These are phyloP conservation scores for Backusella macrospora DNA, from an alignment of 192 early-diverging fungal genomes.

Conservation along the genomic window DNA sequence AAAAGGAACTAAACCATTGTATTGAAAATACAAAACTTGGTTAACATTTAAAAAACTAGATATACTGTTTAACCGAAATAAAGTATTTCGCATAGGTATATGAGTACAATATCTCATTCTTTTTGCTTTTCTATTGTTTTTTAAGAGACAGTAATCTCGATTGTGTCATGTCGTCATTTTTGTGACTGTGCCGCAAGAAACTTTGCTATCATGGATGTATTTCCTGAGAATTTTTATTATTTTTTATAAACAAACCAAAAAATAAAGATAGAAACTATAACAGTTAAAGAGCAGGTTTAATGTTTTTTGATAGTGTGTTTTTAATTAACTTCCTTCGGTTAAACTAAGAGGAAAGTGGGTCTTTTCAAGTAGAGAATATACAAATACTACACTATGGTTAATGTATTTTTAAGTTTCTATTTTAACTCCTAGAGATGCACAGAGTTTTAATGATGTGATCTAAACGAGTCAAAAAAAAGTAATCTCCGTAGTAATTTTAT, in stretches of 20 bases:
- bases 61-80: too few species aligned
- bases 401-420: background rate
- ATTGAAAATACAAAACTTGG: background rate
- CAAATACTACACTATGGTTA: too few species aligned
- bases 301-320: too few species aligned
- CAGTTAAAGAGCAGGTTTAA: too few species aligned
- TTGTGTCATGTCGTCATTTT: constrained; percentile 9
- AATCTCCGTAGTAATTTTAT: background rate
- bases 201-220: background rate
- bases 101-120: background rate
- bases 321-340: too few species aligned
- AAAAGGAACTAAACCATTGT: background rate
- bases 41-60: too few species aligned
- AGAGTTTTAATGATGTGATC: background rate
- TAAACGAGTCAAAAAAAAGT: background rate
- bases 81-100: too few species aligned
- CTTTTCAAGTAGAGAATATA: too few species aligned
- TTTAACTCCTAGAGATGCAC: background rate
- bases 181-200: background rate
- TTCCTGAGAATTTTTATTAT: background rate
- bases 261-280: too few species aligned
- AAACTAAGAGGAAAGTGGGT: too few species aligned
- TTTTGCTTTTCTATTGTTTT: background rate
- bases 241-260: background rate
- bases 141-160: background rate